Conservation (phyloP, 805 yeast genomes). For the Yamadazyma sp. region DNA sequence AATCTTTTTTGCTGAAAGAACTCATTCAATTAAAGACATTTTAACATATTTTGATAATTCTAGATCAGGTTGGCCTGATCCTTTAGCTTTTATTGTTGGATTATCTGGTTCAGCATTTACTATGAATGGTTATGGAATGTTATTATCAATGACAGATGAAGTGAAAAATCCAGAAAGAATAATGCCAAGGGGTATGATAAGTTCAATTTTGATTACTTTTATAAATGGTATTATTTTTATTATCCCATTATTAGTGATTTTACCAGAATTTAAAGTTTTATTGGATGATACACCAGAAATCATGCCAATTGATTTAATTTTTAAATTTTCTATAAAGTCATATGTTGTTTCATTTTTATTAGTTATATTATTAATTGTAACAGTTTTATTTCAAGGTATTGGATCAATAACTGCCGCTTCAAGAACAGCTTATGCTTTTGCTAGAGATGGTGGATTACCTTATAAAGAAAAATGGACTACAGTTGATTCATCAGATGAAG, state of each 20-base stretch:
- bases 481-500: constrained; percentile 55
- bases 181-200: constrained; percentile 70
- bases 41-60: constrained; percentile 67
- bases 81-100: constrained; percentile 71
- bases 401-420: constrained; percentile 81
- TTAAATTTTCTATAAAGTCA: constrained; percentile 68
- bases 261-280: constrained; percentile 60
- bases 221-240: constrained; percentile 71
- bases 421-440: constrained; percentile 76
- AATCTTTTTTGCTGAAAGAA: constrained; percentile 53
- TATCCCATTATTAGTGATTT: constrained; percentile 65
- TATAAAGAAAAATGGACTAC: constrained; percentile 60
- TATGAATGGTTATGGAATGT: constrained; percentile 78
- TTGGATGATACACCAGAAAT: constrained; percentile 60
- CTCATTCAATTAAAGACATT: constrained; percentile 57
- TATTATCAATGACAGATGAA: constrained; percentile 80
- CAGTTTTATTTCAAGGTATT: constrained; percentile 71
- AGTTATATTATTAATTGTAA: constrained; percentile 63
- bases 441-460: constrained; percentile 81
- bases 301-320: constrained; percentile 76
- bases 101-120: constrained; percentile 78
- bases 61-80: constrained; percentile 72
- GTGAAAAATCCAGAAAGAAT: constrained; percentile 71
- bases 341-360: constrained; percentile 65
- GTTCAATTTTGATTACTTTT: constrained; percentile 62